Percentiles rank a stretch among this genome's conserved stretches.
phyloP scores from a whole-genome alignment of 352 stramenopile species.

The Phytophthora fragariaefolia region DNA sequence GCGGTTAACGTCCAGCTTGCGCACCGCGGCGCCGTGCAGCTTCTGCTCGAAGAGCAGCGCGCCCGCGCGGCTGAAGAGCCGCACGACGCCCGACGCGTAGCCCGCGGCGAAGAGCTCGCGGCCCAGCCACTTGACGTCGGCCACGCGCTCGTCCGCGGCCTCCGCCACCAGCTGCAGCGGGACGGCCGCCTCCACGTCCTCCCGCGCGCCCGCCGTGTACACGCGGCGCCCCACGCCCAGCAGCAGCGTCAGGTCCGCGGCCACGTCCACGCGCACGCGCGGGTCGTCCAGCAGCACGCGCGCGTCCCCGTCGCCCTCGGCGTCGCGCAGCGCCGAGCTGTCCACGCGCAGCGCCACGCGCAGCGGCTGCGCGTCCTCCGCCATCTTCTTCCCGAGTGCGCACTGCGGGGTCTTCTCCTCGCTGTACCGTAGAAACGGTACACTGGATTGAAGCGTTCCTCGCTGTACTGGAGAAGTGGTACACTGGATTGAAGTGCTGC shows the following conservation, averaged over 20 bases:
- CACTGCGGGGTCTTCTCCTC: too few relatives aligned
- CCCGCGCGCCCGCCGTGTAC: slow-evolving; percentile 33
- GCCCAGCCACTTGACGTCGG: slow-evolving; percentile 76
- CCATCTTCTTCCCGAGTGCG: slow-evolving; percentile 18
- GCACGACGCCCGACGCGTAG: slow-evolving; percentile 67
- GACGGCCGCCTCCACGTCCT: slow-evolving; percentile 22
- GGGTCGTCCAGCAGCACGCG: slow-evolving; percentile 47
- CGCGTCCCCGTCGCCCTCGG: not conserved
- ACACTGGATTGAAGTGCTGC: too few relatives aligned
- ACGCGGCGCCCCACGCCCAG: slow-evolving; percentile 50
- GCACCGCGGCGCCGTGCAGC: slow-evolving; percentile 52
- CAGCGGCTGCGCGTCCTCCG: slow-evolving; percentile 34
- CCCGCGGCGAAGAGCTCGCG: slow-evolving; percentile 57
- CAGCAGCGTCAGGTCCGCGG: slow-evolving; percentile 52
- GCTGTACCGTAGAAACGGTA: too few relatives aligned
- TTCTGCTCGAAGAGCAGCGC: slow-evolving; percentile 71
- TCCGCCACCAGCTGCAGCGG: slow-evolving; percentile 42
- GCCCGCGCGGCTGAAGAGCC: slow-evolving; percentile 60
- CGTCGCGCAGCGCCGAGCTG: slow-evolving; percentile 15
- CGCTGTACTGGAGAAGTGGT: too few relatives aligned
- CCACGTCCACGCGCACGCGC: slow-evolving; percentile 58
- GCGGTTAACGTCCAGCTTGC: slow-evolving; percentile 61
- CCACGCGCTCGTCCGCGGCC: slow-evolving; percentile 47
- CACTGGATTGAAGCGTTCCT: too few relatives aligned
- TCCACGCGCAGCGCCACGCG: slow-evolving; percentile 35